Base-by-base conservation (phyloP, 2,329 filamentous ascomycete genomes). In the Alternaria infectoria region DNA sequence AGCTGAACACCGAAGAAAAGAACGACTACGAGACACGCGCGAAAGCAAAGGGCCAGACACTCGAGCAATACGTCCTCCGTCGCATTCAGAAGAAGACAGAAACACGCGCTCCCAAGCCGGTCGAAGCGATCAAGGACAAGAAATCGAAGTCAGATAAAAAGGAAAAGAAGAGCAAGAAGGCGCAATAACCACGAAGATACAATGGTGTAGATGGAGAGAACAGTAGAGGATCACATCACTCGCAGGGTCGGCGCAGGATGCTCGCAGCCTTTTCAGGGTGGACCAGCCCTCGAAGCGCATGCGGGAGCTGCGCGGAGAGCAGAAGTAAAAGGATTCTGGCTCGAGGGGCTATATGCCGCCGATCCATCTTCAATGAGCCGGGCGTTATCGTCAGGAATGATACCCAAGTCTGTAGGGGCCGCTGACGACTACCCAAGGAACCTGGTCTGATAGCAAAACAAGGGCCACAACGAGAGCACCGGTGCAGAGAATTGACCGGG, bases 61-160 rank as follows among this genome's bases (percentile, higher is more conserved):
- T 82, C 6, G 77, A 81, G 43, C 68, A 71, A 13, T 83, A 79
- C 58, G 62, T 77, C 26, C 64, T 70, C n/a, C 72, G 75, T 15
- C 73, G 77, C 25, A 73, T 78, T 13, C 71, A 74, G 50, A 80
- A 80, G 67, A 80, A 79, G 55, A 65, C 57, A 1, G 67, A 69
- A 26, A 69, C 71, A 56, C 68, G 62, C 25, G 51, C 58, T 21
- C 40, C 47, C 1, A 60, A 65, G 49, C 54, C 43, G 13, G n/a
- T 25, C 2, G 52, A 46, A 10, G n/a, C 2, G 1, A n/a, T 25
- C 9, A 45, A 62, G 17, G 43, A 15, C 4, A 62, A 54, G 49
- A 62, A 49, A 17, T 21, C 15, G 21, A 58, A 54, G 30, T 17
- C 51, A 2, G 30, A 54, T n/a, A 43, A 40, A 15, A 21, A 15